Conservation (phyloP, 2,329 filamentous ascomycete genomes). For the Trichoderma cornu-damae region DNA sequence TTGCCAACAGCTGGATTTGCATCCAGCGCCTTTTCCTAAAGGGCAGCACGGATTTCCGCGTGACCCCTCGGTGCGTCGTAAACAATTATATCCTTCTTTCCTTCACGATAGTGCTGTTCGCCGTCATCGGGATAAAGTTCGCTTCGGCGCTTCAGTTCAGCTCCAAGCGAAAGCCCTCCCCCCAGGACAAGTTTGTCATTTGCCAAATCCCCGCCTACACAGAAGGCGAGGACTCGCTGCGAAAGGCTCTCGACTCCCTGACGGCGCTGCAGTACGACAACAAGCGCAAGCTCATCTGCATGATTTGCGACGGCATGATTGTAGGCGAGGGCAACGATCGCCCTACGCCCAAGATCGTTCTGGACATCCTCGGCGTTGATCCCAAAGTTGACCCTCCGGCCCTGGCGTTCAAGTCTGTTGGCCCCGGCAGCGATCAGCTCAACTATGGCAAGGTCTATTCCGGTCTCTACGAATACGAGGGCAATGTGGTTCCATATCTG, state of each 20-base stretch:
- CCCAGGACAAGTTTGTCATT: slow-evolving; percentile 98
- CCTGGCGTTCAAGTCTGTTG: slow-evolving; percentile 89
- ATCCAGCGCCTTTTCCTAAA: slow-evolving; percentile 78
- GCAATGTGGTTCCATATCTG: slow-evolving; percentile 93
- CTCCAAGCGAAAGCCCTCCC: slow-evolving; percentile 79
- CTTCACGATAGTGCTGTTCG: slow-evolving; percentile 78
- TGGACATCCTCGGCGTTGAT: slow-evolving; percentile 95
- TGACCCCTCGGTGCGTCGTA: slow-evolving; percentile 68
- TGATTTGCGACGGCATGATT: slow-evolving; percentile 96
- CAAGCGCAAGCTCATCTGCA: slow-evolving; percentile 92
- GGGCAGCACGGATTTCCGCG: slow-evolving; percentile 79
- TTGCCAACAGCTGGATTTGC: slow-evolving; percentile 69
- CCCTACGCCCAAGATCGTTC: slow-evolving; percentile 93
- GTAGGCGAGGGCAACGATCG: slow-evolving; percentile 94
- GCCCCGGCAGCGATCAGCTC: slow-evolving; percentile 81
- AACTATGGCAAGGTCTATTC: slow-evolving; percentile 99
- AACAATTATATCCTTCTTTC: slow-evolving; percentile 88
- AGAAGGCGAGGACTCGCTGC: slow-evolving; percentile 90
- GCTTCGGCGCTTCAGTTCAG: slow-evolving; percentile 88
- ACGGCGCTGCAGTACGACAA: slow-evolving; percentile 96
- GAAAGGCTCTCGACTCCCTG: slow-evolving; percentile 89
- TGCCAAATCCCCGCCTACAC: slow-evolving; percentile 98
- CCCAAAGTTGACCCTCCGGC: slow-evolving; percentile 94
- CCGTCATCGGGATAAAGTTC: slow-evolving; percentile 83
- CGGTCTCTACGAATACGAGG: slow-evolving; percentile 93